A percentile compares a stretch with the other conserved stretches of the same genome.
Evolutionary conservation across 2,329 filamentous ascomycete species (phyloP).

Genomic region (Rhynchosporium agropyri): DNA sequence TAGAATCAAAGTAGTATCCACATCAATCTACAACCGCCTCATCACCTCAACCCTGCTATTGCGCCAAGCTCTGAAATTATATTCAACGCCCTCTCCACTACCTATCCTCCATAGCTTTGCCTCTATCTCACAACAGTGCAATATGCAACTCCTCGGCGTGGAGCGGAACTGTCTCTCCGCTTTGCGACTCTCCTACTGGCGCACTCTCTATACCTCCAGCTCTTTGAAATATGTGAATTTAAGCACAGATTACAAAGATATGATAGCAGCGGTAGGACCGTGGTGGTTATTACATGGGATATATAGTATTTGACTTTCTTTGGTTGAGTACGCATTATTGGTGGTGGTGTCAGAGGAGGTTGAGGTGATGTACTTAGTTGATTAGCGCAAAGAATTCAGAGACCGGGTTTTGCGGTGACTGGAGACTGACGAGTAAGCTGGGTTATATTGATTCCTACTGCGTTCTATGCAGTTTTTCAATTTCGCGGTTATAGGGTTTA

Average conservation of each 20-base stretch:
- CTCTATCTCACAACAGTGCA: slow-evolving; percentile 21
- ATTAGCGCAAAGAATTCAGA: too few species aligned
- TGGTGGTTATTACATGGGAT: slow-evolving; percentile 26
- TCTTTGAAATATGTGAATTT: slow-evolving; percentile 5
- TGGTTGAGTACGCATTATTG: slow-evolving; percentile 23
- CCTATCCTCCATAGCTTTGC: slow-evolving; percentile 10
- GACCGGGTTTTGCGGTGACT: too few species aligned
- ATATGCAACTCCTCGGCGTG: slow-evolving; percentile 28
- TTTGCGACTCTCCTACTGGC: slow-evolving; percentile 20
- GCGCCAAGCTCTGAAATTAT: background rate
- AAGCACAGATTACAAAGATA: slow-evolving; percentile 15
- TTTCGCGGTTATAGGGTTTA: too few species aligned
- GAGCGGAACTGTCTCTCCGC: slow-evolving; percentile 28
- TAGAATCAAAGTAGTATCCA: too few species aligned
- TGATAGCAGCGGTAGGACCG: slow-evolving; percentile 15
- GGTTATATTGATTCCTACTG: too few species aligned
- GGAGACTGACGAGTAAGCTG: too few species aligned
- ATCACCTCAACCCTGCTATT: slow-evolving; percentile 1
- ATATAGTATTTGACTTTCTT: slow-evolving; percentile 21
- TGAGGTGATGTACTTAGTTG: slow-evolving; percentile 3
- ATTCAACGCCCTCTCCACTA: background rate
- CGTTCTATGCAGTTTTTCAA: too few species aligned
- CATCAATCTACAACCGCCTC: background rate
- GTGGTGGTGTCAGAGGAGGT: slow-evolving; percentile 28
- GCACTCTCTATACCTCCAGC: background rate